A percentile compares a stretch with the other conserved stretches of the same genome.
phyloP scores from a whole-genome alignment of 306 rosid genomes.

The Hippophae gyantsensis region DNA sequence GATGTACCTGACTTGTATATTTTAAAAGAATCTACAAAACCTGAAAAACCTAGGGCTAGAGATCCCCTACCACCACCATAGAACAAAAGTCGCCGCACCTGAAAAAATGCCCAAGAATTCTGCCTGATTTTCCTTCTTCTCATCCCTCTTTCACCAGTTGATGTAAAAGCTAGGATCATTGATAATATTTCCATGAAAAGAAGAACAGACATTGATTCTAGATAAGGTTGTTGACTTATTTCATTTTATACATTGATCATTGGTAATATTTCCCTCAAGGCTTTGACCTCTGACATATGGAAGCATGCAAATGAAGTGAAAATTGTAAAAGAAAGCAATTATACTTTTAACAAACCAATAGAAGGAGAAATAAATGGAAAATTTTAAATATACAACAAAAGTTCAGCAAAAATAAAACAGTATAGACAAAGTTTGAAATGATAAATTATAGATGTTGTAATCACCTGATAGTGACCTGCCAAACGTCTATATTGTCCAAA shows the following conservation, averaged over 20 bases:
- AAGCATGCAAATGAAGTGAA: constrained; percentile 2
- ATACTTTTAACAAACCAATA: not conserved
- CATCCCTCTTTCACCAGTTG: not conserved
- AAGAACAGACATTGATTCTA: not conserved
- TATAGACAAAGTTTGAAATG: not conserved
- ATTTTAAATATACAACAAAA: not conserved
- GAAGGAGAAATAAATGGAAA: not conserved
- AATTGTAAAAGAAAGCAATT: not conserved
- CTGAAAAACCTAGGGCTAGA: not conserved
- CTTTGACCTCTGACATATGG: not conserved
- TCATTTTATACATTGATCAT: not conserved
- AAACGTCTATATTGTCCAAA: constrained; percentile 97
- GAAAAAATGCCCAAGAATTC: no score
- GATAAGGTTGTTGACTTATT: not conserved
- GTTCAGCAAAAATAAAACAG: not conserved
- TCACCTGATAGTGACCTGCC: constrained; percentile 92
- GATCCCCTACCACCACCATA: no score
- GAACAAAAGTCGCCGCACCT: no score
- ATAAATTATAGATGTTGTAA: constrained; percentile 1
- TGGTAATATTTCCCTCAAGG: no score
- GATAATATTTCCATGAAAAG: not conserved
- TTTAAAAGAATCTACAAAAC: not conserved
- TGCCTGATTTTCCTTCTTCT: not conserved
- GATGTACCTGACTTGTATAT: not conserved
- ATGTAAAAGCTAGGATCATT: not conserved